phyloP scores from a whole-genome alignment of 2,329 filamentous ascomycete genomes.

The Penicillium sp. region DNA sequence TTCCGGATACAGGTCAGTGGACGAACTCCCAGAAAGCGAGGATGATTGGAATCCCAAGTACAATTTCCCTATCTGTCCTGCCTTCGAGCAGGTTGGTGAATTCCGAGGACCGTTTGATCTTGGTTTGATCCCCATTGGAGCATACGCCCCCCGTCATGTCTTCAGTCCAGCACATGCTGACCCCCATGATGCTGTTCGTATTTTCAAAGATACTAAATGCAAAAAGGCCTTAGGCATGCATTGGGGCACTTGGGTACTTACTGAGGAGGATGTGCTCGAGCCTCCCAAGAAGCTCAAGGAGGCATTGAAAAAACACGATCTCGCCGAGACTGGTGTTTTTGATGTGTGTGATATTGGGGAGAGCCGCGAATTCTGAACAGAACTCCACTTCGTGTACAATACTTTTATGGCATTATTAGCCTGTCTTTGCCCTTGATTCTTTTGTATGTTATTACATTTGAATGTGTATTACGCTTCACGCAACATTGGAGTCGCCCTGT shows the following conservation, averaged over 20 bases:
- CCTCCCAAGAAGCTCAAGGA: slow-evolving; percentile 70
- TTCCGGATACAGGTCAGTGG: slow-evolving; percentile 83
- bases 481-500: neutral
- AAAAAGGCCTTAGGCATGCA: slow-evolving; percentile 79
- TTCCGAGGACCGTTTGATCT: slow-evolving; percentile 84
- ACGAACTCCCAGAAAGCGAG: slow-evolving; percentile 56
- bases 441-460: neutral
- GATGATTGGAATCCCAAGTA: slow-evolving; percentile 73
- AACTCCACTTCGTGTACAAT: neutral
- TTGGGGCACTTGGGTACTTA: slow-evolving; percentile 87
- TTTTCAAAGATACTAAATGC: slow-evolving; percentile 81
- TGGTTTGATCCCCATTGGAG: slow-evolving; percentile 89
- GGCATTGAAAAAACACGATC: slow-evolving; percentile 65
- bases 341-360: slow-evolving; percentile 83
- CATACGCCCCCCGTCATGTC: slow-evolving; percentile 64
- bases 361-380: slow-evolving; percentile 66
- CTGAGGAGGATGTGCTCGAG: slow-evolving; percentile 79
- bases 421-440: neutral
- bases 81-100: slow-evolving; percentile 79
- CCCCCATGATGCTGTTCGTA: slow-evolving; percentile 83
- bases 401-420: neutral
- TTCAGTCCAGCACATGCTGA: slow-evolving; percentile 84
- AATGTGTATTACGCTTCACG: neutral
- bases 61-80: slow-evolving; percentile 70
- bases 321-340: slow-evolving; percentile 71